Conservation (phyloP, 1,284 basidiomycete genomes). For the Afroboletus lepidellus region DNA sequence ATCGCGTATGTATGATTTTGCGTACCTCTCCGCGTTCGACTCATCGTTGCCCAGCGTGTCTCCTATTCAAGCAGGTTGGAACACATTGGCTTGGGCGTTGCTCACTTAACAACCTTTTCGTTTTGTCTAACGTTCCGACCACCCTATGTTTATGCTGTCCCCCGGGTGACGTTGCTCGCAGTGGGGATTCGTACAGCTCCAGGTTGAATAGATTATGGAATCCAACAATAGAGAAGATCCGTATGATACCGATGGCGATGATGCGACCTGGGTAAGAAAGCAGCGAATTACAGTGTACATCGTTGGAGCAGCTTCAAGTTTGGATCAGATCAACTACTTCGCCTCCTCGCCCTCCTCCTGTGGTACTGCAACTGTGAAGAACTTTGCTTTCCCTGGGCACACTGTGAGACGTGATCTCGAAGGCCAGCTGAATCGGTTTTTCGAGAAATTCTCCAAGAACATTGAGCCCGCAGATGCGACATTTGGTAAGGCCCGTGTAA, state of each 20-base stretch:
- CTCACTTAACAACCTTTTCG: constrained; percentile 8
- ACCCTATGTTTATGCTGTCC: neutral
- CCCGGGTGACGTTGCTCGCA: neutral
- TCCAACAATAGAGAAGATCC: neutral
- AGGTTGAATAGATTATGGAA: neutral
- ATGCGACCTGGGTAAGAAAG: constrained; percentile 8
- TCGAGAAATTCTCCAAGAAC: constrained; percentile 2
- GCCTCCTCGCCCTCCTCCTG: neutral
- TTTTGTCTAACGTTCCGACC: constrained; percentile 5
- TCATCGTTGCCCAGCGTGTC: neutral
- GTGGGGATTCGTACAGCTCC: constrained; percentile 15
- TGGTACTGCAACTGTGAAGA: constrained; percentile 1
- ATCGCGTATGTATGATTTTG: neutral
- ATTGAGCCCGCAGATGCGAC: neutral
- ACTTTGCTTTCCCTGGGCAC: constrained; percentile 14
- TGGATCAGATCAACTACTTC: constrained; percentile 7
- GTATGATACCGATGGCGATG: neutral
- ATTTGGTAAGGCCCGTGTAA: neutral
- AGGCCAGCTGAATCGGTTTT: constrained; percentile 16
- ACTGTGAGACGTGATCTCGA: constrained; percentile 20
- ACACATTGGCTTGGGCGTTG: constrained; percentile 3
- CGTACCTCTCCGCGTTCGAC: neutral
- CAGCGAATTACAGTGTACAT: no score
- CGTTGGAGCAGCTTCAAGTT: neutral
- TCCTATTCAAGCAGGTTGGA: neutral